A percentile compares a stretch with the other conserved stretches of the same genome.
Conservation (phyloP, 1,284 basidiomycete genomes). For the Uromyces viciae-fabae region DNA sequence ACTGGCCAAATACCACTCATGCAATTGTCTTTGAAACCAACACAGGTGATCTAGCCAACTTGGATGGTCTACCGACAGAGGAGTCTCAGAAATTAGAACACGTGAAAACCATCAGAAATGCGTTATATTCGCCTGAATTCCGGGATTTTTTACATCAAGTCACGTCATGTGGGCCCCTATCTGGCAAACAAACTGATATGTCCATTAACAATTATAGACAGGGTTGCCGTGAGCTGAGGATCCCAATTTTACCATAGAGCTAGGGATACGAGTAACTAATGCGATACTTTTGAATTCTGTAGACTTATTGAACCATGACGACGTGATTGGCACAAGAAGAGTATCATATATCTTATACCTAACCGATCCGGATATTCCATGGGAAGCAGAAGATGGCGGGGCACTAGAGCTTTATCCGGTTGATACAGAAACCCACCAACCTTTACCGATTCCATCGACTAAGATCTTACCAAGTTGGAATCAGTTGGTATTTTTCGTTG, state of each 20-base stretch:
- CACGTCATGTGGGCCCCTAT: slow-evolving; percentile 88
- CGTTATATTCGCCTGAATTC: slow-evolving; percentile 83
- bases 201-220: slow-evolving; percentile 87
- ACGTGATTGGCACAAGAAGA: slow-evolving; percentile 90
- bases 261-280: no score
- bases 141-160: slow-evolving; percentile 77
- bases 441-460: slow-evolving; percentile 61
- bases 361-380: slow-evolving; percentile 64
- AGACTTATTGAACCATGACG: slow-evolving; percentile 94
- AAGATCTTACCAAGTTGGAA: slow-evolving; percentile 82
- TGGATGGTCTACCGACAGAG: slow-evolving; percentile 72
- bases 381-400: slow-evolving; percentile 66
- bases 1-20: neutral
- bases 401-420: slow-evolving; percentile 89
- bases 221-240: slow-evolving; percentile 55
- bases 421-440: slow-evolving; percentile 50
- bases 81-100: slow-evolving; percentile 74
- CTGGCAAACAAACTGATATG: slow-evolving; percentile 88
- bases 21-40: neutral
- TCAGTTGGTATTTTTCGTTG: slow-evolving; percentile 90
- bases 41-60: slow-evolving; percentile 90
- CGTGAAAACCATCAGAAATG: slow-evolving; percentile 77
- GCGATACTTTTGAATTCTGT: slow-evolving; percentile 52
- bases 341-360: slow-evolving; percentile 98
- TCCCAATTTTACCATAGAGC: neutral